phyloP scores from a whole-genome alignment of 2,329 filamentous ascomycete genomes.

The Chaetothyriales sp. region DNA sequence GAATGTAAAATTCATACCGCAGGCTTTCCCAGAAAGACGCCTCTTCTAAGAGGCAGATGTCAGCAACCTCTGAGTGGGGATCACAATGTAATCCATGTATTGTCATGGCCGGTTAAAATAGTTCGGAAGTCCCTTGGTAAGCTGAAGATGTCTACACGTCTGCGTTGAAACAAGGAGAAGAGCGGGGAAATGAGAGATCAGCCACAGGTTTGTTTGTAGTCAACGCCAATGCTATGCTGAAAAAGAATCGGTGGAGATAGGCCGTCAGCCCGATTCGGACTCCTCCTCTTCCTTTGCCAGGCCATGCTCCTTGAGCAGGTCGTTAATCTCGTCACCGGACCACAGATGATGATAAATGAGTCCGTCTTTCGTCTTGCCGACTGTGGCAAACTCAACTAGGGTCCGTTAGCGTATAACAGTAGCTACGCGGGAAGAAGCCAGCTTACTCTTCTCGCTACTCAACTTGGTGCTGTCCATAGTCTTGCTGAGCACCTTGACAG shows the following conservation, averaged over 20 bases:
- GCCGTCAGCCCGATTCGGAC: constrained; percentile 37
- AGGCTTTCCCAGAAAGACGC: no score
- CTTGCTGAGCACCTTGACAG: constrained; percentile 98
- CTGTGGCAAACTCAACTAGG: constrained; percentile 91
- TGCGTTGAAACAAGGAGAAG: background rate
- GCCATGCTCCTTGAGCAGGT: constrained; percentile 85
- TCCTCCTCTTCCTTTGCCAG: constrained; percentile 70
- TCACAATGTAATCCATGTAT: no score
- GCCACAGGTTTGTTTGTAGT: background rate
- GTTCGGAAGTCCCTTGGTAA: background rate
- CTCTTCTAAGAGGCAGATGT: no score
- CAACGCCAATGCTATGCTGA: background rate
- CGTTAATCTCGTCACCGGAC: constrained; percentile 91
- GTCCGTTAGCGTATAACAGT: constrained; percentile 18
- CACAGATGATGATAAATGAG: constrained; percentile 98
- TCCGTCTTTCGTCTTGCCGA: constrained; percentile 85
- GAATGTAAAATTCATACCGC: background rate
- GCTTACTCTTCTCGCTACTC: constrained; percentile 95
- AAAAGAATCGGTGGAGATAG: background rate
- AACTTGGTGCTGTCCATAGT: constrained; percentile 99
- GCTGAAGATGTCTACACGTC: background rate
- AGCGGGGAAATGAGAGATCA: background rate
- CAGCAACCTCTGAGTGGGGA: no score
- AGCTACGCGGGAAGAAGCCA: background rate
- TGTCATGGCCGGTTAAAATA: background rate